Percentiles rank a stretch among this genome's conserved stretches.
These are phyloP conservation scores for Colletotrichum sp. DNA, from an alignment of 2,329 filamentous ascomycete genomes.

Conservation along the genomic window DNA sequence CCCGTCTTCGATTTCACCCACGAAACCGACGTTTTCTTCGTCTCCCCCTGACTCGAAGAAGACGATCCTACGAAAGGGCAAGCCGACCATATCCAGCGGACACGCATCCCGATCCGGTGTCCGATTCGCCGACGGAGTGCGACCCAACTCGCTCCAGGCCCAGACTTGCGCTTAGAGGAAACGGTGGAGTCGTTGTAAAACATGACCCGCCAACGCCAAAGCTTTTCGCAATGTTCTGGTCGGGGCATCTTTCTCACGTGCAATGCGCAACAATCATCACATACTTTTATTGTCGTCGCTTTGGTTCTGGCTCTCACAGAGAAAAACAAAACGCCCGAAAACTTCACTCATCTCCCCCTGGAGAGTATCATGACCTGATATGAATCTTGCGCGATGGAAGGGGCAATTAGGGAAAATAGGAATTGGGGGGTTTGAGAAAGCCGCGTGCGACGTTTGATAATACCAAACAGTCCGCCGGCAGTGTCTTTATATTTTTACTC, in stretches of 20 bases:
- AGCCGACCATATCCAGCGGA: conserved; percentile 39
- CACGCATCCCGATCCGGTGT: conserved; percentile 44
- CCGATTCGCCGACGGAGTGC: conserved; percentile 45
- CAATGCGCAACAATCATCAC: conserved; percentile 5
- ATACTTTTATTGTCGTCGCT: conserved; percentile 11
- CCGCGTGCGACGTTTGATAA: background rate
- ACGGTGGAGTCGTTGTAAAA: conserved; percentile 10
- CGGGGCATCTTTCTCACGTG: conserved; percentile 1
- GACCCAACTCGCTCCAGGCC: conserved; percentile 33
- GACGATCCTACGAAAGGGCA: conserved; percentile 50
- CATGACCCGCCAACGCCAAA: conserved; percentile 15
- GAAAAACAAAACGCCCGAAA: conserved; percentile 17
- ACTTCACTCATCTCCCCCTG: conserved; percentile 20
- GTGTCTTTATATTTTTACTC: conserved; percentile 13
- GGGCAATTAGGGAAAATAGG: conserved; percentile 14
- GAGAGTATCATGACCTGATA: conserved; percentile 23
- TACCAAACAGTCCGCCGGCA: background rate
- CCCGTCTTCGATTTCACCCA: conserved; percentile 58
- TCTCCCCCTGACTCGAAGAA: conserved; percentile 41
- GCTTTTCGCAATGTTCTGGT: conserved; percentile 15
- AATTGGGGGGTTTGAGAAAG: conserved; percentile 14
- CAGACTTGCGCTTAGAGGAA: conserved; percentile 40
- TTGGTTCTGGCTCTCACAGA: conserved; percentile 15
- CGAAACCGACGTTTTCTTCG: conserved; percentile 34
- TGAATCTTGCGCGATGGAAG: conserved; percentile 22